Evolutionary conservation across 2,329 filamentous ascomycete genomes (phyloP).

Genomic region (Fusarium transvaalense): DNA sequence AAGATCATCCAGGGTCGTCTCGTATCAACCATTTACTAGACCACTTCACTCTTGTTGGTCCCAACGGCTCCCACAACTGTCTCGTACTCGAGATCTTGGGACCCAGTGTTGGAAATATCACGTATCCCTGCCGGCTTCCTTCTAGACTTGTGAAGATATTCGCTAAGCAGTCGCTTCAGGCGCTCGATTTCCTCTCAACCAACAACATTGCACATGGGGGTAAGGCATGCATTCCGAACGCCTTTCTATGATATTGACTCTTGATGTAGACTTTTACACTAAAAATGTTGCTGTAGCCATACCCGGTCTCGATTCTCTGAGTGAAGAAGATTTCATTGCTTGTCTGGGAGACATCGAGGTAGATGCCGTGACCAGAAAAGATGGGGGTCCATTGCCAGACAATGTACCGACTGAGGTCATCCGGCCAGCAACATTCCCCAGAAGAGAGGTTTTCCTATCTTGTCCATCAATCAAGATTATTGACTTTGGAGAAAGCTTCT

Average conservation of each 20-base stretch:
- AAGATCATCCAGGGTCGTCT: not conserved
- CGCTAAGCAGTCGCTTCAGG: conserved; percentile 26
- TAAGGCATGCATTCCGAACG: not conserved
- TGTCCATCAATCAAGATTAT: conserved; percentile 36
- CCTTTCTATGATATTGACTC: not conserved
- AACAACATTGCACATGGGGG: conserved; percentile 40
- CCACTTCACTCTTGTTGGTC: conserved; percentile 17
- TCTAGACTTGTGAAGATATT: conserved; percentile 18
- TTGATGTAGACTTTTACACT: conserved; percentile 33
- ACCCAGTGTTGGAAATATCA: conserved; percentile 1
- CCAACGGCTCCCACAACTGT: conserved; percentile 29
- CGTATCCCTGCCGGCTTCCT: conserved; percentile 3
- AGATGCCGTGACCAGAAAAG: conserved; percentile 11
- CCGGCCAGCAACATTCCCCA: conserved; percentile 12
- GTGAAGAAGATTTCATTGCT: conserved; percentile 20
- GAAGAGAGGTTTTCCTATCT: not conserved
- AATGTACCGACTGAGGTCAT: conserved; percentile 28
- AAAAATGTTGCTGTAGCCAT: conserved; percentile 34
- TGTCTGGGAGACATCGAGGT: conserved; percentile 22
- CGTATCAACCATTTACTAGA: conserved; percentile 14
- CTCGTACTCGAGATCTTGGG: conserved; percentile 26
- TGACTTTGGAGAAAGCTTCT: conserved; percentile 44
- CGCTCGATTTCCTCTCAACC: conserved; percentile 27
- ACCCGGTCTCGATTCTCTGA: not conserved
- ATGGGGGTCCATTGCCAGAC: not conserved